These are phyloP conservation scores for Penicillium canariense DNA, from an alignment of 495 filamentous ascomycete species.

Conservation along the genomic window DNA sequence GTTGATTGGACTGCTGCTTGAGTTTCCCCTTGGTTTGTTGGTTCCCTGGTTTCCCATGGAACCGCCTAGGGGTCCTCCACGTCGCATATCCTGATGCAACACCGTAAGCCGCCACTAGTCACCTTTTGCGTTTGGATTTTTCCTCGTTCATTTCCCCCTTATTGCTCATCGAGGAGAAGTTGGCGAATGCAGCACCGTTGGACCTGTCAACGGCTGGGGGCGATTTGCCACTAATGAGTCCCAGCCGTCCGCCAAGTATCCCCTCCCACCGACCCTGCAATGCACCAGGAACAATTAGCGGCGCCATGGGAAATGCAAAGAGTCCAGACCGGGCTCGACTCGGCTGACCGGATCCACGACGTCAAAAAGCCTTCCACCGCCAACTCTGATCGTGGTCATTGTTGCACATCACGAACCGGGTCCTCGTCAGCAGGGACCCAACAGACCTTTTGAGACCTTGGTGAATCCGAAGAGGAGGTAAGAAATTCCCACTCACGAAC, in stretches of 20 bases:
- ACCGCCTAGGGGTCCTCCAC: constrained; percentile 14
- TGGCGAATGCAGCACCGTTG: constrained; percentile 7
- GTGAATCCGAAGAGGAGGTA: neutral
- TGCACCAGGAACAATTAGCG: neutral
- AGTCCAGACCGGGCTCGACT: constrained; percentile 6
- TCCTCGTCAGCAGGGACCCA: constrained; percentile 25
- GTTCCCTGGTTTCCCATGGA: neutral
- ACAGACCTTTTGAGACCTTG: constrained; percentile 2
- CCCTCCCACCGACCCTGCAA: neutral
- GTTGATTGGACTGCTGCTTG: neutral
- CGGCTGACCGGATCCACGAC: constrained; percentile 22
- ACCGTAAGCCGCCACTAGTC: constrained; percentile 20
- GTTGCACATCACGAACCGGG: constrained; percentile 28
- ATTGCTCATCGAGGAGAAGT: constrained; percentile 4
- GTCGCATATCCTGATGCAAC: constrained; percentile 42
- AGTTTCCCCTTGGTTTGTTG: neutral
- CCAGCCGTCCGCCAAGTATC: neutral
- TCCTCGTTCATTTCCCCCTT: neutral
- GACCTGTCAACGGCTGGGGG: constrained; percentile 11
- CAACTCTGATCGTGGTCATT: constrained; percentile 20
- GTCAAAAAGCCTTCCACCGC: constrained; percentile 14
- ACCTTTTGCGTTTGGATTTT: neutral
- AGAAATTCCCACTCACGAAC: constrained; percentile 7
- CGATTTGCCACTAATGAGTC: constrained; percentile 16
- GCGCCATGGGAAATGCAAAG: constrained; percentile 24